These are phyloP conservation scores for Phoma sp. DNA, from an alignment of 2,329 filamentous ascomycete genomes.

Conservation along the genomic window DNA sequence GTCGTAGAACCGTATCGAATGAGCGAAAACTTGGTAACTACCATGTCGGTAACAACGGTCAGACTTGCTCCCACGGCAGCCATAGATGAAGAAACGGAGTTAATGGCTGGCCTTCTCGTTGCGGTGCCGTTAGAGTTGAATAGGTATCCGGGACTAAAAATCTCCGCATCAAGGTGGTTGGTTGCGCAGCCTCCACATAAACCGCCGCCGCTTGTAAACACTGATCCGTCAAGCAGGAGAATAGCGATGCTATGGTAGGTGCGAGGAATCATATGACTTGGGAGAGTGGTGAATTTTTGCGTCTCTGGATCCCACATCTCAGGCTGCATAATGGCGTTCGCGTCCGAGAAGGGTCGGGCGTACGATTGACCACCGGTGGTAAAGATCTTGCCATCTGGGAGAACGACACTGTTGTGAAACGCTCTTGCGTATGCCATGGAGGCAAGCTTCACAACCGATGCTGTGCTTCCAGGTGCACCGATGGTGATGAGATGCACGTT, in stretches of 20 bases:
- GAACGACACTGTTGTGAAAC: constrained; percentile 38
- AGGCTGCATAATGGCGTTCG: constrained; percentile 22
- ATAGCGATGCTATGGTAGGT: constrained; percentile 41
- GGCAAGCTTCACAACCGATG: constrained; percentile 15
- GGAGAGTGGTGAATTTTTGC: constrained; percentile 29
- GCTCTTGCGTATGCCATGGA: constrained; percentile 39
- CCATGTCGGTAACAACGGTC: constrained; percentile 29
- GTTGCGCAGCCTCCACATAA: constrained; percentile 56
- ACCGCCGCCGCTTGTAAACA: constrained; percentile 36
- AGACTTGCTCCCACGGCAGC: not conserved
- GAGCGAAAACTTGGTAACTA: constrained; percentile 50
- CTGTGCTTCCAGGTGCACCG: not conserved
- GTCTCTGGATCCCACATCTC: constrained; percentile 37
- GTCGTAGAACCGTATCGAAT: constrained; percentile 61
- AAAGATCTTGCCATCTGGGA: constrained; percentile 47
- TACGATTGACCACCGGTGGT: constrained; percentile 38
- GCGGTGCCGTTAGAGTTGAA: constrained; percentile 45
- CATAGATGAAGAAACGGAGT: not conserved
- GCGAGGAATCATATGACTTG: constrained; percentile 30
- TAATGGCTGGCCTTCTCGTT: not conserved
- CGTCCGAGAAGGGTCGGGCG: constrained; percentile 30
- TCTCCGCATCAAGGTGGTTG: constrained; percentile 64
- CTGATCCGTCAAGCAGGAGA: constrained; percentile 36
- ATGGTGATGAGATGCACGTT: not conserved
- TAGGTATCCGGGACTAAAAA: constrained; percentile 65